phyloP scores from a whole-genome alignment of 108 stramenopile genomes.

The Asterionellopsis glacialis region DNA sequence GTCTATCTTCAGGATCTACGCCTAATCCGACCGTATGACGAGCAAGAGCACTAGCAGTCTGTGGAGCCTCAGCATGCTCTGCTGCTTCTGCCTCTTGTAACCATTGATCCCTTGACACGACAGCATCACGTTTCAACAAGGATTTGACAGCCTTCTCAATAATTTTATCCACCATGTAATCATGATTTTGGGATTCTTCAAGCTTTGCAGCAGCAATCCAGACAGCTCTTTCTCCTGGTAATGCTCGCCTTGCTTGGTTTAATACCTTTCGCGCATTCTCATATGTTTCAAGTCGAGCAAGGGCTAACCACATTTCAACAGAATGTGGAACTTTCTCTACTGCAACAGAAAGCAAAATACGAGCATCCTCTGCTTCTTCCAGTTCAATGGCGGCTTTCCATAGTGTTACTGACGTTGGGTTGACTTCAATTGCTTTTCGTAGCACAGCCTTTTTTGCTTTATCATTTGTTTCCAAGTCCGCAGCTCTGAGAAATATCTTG shows the following conservation, averaged over 20 bases:
- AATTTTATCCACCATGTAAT: conserved; percentile 68
- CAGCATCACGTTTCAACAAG: conserved; percentile 65
- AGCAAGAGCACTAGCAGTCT: conserved; percentile 88
- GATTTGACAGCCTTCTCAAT: conserved; percentile 74
- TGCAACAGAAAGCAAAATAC: conserved; percentile 86
- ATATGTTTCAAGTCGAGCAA: conserved; percentile 96
- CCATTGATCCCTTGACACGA: conserved; percentile 87
- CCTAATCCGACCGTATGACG: conserved; percentile 81
- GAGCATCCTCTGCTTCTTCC: conserved; percentile 94
- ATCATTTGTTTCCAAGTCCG: conserved; percentile 73
- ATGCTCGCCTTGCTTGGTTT: conserved; percentile 88
- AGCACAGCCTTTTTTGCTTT: conserved; percentile 90
- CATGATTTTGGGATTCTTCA: conserved; percentile 92
- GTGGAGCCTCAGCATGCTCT: conserved; percentile 75
- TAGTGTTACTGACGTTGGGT: conserved; percentile 87
- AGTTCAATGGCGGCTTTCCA: conserved; percentile 97
- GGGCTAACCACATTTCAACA: conserved; percentile 97
- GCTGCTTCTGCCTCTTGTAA: conserved; percentile 85
- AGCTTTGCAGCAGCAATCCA: conserved; percentile 97
- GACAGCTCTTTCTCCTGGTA: conserved; percentile 88
- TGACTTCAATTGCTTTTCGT: conserved; percentile 89
- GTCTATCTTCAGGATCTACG: conserved; percentile 90
- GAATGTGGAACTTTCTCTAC: conserved; percentile 95
- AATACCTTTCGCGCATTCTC: conserved; percentile 94
- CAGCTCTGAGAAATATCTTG: conserved; percentile 75